These are phyloP conservation scores for Nicotiana sylvestris DNA, from an alignment of 257 asterid genomes.

Conservation along the genomic window DNA sequence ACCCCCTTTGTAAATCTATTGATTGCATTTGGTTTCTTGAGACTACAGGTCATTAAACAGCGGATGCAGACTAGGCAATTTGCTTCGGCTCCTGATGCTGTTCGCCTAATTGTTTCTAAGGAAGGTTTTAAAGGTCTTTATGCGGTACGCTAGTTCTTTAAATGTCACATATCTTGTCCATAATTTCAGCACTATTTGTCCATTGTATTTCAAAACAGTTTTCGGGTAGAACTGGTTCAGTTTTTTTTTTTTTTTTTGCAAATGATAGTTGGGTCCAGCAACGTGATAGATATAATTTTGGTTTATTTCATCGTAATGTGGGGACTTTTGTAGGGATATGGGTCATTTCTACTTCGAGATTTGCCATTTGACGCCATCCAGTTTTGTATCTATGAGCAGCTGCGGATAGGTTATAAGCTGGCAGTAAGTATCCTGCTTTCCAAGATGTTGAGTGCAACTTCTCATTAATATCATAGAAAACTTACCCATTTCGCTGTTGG, in stretches of 20 bases:
- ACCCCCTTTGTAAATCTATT: not conserved
- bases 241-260: not conserved
- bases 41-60: slow-evolving; percentile 87
- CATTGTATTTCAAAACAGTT: not conserved
- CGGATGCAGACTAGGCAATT: slow-evolving; percentile 96
- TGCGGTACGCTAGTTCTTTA: slow-evolving; percentile 52
- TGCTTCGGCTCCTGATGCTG: slow-evolving; percentile 88
- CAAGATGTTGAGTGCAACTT: not conserved
- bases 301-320: not conserved
- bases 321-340: slow-evolving; percentile 57
- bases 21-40: slow-evolving; percentile 17
- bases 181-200: not conserved
- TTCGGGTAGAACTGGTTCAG: not conserved
- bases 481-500: not conserved
- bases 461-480: not conserved
- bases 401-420: slow-evolving; percentile 82
- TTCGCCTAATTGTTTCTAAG: slow-evolving; percentile 66
- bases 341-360: slow-evolving; percentile 77
- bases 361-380: slow-evolving; percentile 82
- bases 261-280: not conserved
- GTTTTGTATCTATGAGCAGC: slow-evolving; percentile 87
- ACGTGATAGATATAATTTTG: not conserved
- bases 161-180: not conserved
- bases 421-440: slow-evolving; percentile 55
- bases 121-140: slow-evolving; percentile 92